A percentile compares a stretch with the other conserved stretches of the same genome.
phyloP scores from a whole-genome alignment of 345 rosid species.

The Eutrema japonicum region DNA sequence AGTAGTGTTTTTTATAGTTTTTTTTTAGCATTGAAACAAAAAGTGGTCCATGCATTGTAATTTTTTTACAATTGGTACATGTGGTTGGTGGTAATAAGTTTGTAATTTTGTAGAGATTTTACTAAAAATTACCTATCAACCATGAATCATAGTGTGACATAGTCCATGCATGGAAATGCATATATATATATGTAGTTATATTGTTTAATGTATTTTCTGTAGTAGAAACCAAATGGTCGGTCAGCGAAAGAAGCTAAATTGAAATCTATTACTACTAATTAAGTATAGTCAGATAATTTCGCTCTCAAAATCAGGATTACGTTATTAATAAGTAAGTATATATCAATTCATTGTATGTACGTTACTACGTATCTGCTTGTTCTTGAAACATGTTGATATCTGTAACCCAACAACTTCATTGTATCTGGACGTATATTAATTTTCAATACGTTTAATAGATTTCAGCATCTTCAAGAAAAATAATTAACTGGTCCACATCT shows the following conservation, averaged over 20 bases:
- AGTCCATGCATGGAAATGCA: slow-evolving; percentile 1
- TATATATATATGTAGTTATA: not conserved
- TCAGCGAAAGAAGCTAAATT: slow-evolving; percentile 5
- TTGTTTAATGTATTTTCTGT: slow-evolving; percentile 1
- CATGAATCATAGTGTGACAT: not conserved
- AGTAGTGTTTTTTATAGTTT: not conserved
- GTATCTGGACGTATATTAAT: slow-evolving; percentile 32
- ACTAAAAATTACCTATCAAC: not conserved
- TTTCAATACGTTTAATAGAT: not conserved
- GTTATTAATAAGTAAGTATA: slow-evolving; percentile 11
- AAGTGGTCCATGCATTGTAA: slow-evolving; percentile 32
- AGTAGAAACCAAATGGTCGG: not conserved
- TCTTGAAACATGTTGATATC: slow-evolving; percentile 27
- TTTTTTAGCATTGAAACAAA: slow-evolving; percentile 11
- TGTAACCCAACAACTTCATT: slow-evolving; percentile 38
- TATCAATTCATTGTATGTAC: slow-evolving; percentile 23
- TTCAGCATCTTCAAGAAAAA: slow-evolving; percentile 27
- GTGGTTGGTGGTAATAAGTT: slow-evolving; percentile 23
- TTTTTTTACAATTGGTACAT: slow-evolving; percentile 1
- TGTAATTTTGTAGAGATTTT: slow-evolving; percentile 7
- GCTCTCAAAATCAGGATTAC: slow-evolving; percentile 24
- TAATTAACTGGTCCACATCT: slow-evolving; percentile 34
- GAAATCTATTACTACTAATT: slow-evolving; percentile 3
- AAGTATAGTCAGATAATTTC: not conserved
- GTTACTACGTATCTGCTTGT: slow-evolving; percentile 14